Evolutionary conservation across 495 filamentous ascomycete species (phyloP).

Genomic region (Penicillium diatomitis): DNA sequence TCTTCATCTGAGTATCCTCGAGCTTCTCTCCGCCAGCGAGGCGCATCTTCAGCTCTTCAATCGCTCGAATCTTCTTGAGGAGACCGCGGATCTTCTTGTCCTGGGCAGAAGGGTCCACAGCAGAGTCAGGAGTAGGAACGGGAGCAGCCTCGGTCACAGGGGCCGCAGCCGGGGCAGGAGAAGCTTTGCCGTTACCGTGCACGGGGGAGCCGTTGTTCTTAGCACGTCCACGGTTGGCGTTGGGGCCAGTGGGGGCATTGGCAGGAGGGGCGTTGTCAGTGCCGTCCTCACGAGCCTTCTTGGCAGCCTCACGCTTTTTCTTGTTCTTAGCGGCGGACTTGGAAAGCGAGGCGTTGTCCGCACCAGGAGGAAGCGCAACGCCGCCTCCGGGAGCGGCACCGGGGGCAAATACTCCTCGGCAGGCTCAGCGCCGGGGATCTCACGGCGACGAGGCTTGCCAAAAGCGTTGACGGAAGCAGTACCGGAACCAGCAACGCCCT

Average conservation of each 20-base stretch:
- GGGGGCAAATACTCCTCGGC: slow-evolving; percentile 48
- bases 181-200: slow-evolving; percentile 11
- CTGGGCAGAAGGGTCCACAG: slow-evolving; percentile 34
- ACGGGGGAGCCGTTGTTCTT: slow-evolving; percentile 30
- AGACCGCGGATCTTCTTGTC: slow-evolving; percentile 87
- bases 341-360: slow-evolving; percentile 59
- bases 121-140: slow-evolving; percentile 14
- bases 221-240: slow-evolving; percentile 26
- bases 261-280: slow-evolving; percentile 40
- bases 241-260: slow-evolving; percentile 55
- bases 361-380: slow-evolving; percentile 46
- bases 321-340: slow-evolving; percentile 94
- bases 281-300: slow-evolving; percentile 76
- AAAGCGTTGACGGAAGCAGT: slow-evolving; percentile 65
- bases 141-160: slow-evolving; percentile 3
- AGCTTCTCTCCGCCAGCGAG: slow-evolving; percentile 89
- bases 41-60: slow-evolving; percentile 96
- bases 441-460: slow-evolving; percentile 57
- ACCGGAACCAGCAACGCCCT: slow-evolving; percentile 56
- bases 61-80: slow-evolving; percentile 93
- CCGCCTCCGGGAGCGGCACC: slow-evolving; percentile 65
- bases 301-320: slow-evolving; percentile 89
- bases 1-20: slow-evolving; percentile 97
- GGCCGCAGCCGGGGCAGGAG: slow-evolving; percentile 6
- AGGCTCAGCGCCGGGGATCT: slow-evolving; percentile 75